Percentiles rank a stretch among this genome's conserved stretches.
phyloP scores from a whole-genome alignment of 2,329 filamentous ascomycete species.

The Fusarium buharicum region DNA sequence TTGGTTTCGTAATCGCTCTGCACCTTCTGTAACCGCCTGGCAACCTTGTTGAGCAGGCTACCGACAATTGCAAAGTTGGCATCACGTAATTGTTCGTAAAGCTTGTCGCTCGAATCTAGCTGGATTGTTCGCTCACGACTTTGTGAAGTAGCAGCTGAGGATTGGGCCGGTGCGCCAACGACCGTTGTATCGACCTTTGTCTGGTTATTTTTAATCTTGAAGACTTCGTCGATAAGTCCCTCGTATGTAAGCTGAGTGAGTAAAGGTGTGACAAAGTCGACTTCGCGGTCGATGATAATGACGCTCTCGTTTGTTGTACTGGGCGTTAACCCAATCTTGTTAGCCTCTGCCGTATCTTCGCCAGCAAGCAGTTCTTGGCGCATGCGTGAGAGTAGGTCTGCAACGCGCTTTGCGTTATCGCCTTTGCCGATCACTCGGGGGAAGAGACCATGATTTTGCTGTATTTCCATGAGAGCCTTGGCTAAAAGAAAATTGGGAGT shows the following conservation, averaged over 20 bases:
- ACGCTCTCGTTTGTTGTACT: conserved; percentile 90
- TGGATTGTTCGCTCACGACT: conserved; percentile 85
- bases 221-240: conserved; percentile 92
- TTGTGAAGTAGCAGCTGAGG: conserved; percentile 66
- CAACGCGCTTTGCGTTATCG: conserved; percentile 88
- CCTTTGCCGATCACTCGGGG: conserved; percentile 95
- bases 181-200: conserved; percentile 92
- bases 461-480: conserved; percentile 92
- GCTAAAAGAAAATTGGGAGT: conserved; percentile 90
- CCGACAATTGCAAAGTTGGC: conserved; percentile 97
- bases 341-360: conserved; percentile 73
- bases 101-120: conserved; percentile 86
- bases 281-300: conserved; percentile 94
- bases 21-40: conserved; percentile 83
- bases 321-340: conserved; percentile 77
- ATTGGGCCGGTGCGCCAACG: conserved; percentile 77
- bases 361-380: conserved; percentile 86
- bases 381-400: conserved; percentile 89
- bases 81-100: conserved; percentile 88
- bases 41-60: conserved; percentile 87
- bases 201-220: conserved; percentile 91
- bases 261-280: conserved; percentile 90
- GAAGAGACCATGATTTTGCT: conserved; percentile 91
- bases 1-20: conserved; percentile 91
- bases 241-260: conserved; percentile 97